phyloP scores from a whole-genome alignment of 2,329 filamentous ascomycete species.

The Aspergillus piperis region DNA sequence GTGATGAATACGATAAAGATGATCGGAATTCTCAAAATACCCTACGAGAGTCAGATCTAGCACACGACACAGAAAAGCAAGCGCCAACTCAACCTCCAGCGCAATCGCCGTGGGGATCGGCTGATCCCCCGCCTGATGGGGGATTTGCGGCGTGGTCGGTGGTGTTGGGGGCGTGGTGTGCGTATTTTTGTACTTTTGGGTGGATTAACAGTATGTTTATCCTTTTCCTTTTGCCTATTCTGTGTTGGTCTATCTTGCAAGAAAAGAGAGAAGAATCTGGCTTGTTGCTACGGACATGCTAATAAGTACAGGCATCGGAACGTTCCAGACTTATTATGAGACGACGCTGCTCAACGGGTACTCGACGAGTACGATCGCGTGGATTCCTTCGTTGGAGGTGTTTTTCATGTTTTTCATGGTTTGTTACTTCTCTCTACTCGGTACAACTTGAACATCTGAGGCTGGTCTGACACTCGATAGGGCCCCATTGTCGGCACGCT shows the following conservation, averaged over 20 bases:
- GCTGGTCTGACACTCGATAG: not conserved
- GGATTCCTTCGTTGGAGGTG: constrained; percentile 53
- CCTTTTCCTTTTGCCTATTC: too few species aligned
- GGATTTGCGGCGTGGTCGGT: constrained; percentile 7
- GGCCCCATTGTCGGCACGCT: not conserved
- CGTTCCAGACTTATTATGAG: constrained; percentile 62
- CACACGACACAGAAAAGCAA: not conserved
- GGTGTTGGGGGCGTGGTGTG: constrained; percentile 6
- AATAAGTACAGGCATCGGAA: constrained; percentile 42
- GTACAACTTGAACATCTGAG: too few species aligned
- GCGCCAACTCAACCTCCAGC: not conserved
- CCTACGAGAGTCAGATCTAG: not conserved
- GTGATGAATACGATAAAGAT: too few species aligned
- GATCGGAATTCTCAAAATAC: not conserved
- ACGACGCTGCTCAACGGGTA: constrained; percentile 48
- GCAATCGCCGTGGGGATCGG: not conserved
- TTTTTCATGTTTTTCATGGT: constrained; percentile 8
- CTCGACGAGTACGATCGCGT: constrained; percentile 55
- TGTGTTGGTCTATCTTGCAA: not conserved
- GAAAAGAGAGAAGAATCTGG: too few species aligned
- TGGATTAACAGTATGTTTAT: constrained; percentile 41
- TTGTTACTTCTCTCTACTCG: constrained; percentile 20
- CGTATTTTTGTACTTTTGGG: constrained; percentile 50
- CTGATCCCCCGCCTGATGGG: constrained; percentile 2
- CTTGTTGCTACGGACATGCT: not conserved